phyloP scores from a whole-genome alignment of 805 yeast species.

The Wickerhamomyces canadensis region DNA sequence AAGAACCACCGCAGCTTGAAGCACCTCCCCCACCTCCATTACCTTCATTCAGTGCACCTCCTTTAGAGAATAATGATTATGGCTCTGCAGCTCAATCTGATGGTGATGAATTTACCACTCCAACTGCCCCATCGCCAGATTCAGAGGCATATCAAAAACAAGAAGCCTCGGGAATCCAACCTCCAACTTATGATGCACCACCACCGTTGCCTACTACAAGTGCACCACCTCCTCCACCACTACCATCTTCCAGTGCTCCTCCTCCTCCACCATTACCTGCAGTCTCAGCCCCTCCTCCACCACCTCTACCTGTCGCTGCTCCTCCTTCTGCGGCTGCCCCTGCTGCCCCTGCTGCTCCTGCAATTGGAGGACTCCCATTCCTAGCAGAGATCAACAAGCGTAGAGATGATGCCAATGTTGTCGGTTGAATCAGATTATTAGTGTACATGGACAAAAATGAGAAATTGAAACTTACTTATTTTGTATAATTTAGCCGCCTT shows the following conservation, averaged over 20 bases:
- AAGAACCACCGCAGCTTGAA: not conserved
- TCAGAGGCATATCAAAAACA: constrained; percentile 17
- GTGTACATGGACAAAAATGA: too few relatives aligned
- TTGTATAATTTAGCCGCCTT: too few relatives aligned
- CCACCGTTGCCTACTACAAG: constrained; percentile 31
- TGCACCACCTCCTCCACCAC: constrained; percentile 21
- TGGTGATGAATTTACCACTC: constrained; percentile 13
- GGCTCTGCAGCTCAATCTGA: not conserved
- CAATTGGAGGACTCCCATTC: constrained; percentile 38
- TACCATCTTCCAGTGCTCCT: constrained; percentile 6
- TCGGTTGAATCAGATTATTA: constrained; percentile 26
- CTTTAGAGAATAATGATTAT: not conserved
- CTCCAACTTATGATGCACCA: constrained; percentile 23
- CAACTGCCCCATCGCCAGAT: constrained; percentile 24
- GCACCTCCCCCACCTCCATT: constrained; percentile 16
- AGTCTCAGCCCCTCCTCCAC: constrained; percentile 24
- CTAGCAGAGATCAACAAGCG: constrained; percentile 43
- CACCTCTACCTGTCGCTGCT: constrained; percentile 24
- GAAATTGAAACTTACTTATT: too few relatives aligned
- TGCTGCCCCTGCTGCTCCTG: constrained; percentile 11
- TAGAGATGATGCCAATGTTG: constrained; percentile 41
- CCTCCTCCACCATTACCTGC: constrained; percentile 11
- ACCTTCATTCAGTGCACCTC: constrained; percentile 4
- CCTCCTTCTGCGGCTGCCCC: constrained; percentile 24
- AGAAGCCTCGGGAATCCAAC: constrained; percentile 14